Percentiles rank a stretch among this genome's conserved stretches.
These are phyloP conservation scores for Parasitella parasitica DNA, from an alignment of 371 early-diverging fungal genomes.

Conservation along the genomic window DNA sequence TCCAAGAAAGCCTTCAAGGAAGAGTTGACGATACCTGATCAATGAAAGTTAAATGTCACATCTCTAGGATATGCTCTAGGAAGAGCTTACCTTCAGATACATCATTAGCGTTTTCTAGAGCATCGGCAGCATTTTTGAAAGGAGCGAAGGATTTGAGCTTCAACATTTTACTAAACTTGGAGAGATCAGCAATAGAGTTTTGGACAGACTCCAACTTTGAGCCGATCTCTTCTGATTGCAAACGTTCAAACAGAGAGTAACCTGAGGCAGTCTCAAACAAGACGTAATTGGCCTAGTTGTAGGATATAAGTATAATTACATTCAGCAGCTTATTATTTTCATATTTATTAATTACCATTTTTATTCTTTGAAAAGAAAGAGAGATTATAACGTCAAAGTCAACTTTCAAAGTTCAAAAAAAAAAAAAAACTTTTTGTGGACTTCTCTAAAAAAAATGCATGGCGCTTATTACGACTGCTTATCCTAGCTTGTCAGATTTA, in stretches of 20 bases:
- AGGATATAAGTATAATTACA: neutral
- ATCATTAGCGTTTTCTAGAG: conserved; percentile 96
- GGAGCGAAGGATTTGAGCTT: conserved; percentile 94
- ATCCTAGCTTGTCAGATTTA: neutral
- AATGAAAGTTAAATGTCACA: neutral
- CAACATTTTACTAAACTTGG: conserved; percentile 88
- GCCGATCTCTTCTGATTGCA: conserved; percentile 94
- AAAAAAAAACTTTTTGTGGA: conserved; percentile 19
- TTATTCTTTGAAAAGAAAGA: neutral
- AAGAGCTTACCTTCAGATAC: conserved; percentile 86
- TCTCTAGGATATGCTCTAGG: neutral
- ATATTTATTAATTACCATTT: conserved; percentile 6
- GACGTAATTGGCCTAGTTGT: conserved; percentile 59
- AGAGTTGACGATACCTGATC: conserved; percentile 73
- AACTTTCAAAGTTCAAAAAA: no score
- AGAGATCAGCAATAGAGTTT: conserved; percentile 78
- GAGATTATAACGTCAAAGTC: conserved; percentile 2
- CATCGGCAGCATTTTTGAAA: conserved; percentile 96
- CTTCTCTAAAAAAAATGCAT: conserved; percentile 5
- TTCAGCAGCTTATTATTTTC: neutral
- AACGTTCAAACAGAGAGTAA: conserved; percentile 94
- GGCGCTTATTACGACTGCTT: conserved; percentile 1
- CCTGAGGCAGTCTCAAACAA: conserved; percentile 96
- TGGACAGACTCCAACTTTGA: conserved; percentile 90
- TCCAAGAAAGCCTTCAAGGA: conserved; percentile 92